Evolutionary conservation across 129 eudicot genomes (phyloP), one percentile per base, ranked within the genome.

Genomic region (Chrysanthemum makinoi): DNA sequence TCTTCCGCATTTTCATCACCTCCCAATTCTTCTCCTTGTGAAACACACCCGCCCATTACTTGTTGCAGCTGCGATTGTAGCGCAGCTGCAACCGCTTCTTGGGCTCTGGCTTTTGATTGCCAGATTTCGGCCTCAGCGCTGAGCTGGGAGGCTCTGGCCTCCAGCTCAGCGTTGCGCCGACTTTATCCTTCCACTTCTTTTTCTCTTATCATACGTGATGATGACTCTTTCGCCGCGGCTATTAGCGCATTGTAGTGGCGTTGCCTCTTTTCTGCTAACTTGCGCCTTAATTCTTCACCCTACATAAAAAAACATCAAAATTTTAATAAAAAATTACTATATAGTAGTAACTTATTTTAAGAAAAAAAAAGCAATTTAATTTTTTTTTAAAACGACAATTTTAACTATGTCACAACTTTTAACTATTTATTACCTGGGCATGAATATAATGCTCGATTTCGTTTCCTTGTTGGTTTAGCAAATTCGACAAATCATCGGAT

Each of bases 251-350:
- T 65, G 28, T 84, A 86, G 80, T 84, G 87, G 8, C 82, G 57
- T 54, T 80, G 87, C 78, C 78, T 73, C 67, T 84, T 89, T 15
- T 89, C 96, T 17, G 88, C 88, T 84, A 86, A 82, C 24, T 83
- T 84, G 51, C 88, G 92, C 78, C 86, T 49, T 6, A 86, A 22
- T 55, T 84, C 88, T 64, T 89, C 90, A 2, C 70, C 89, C 96
- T 89, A 46, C 7, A 28, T 3, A 19, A 2, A 68, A 39, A 8
- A 51, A 35, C 1, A 0, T 20, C 6, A 39, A 39, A 39, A 35
- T 1, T 35, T 35, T 35, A 35, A 30, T 30, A 30, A 30, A 30
- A n/a, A n/a, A n/a, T n/a, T n/a, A 26, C 3, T 0, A 0, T 20
- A 20, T 0, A 20, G 20, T 26, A 2, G 30, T 26, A 26, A 26